Base-by-base conservation (phyloP, 2,329 filamentous ascomycete genomes). In the Neurospora crassa region DNA sequence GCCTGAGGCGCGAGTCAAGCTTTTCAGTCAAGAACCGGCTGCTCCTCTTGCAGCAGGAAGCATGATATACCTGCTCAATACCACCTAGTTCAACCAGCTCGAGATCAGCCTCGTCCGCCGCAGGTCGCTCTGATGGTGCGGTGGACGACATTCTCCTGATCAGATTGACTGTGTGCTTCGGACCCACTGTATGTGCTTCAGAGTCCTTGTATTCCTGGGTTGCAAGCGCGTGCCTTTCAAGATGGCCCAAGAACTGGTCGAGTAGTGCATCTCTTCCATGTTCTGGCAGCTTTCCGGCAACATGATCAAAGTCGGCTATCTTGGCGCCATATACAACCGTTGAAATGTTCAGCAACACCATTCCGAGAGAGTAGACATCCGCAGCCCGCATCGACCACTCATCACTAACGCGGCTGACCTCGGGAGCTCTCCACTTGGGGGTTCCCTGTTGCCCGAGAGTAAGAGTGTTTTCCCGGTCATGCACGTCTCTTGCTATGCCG, bases 351-450 rank as follows among this genome's bases (percentile, higher is more conserved):
- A 85, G 76, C 68, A 83, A 82, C 1, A 86, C 80, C 2, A 85
- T 77, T 0, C 84, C 84, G 2, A 86, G 80, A 1, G 83, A 84
- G 73, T 84, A 86, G 5, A 85, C 80, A 72, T 86, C 84, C 6
- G 83, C 84, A 1, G 82, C 77, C 72, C 83, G 80, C 83, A 85
- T 84, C 59, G 82, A 83, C 75, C 80, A 81, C 45, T 80, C 79
- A 16, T 80, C 77, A 20, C 80, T 74, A 5, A 76, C 76, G 34
- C 79, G 77, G 37, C 80, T 80, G 0, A 83, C 79, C 73, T 86
- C 84, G 0, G 84, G 84, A 0, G 83, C 83, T 12, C 80, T 80
- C 83, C 83, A 86, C 68, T 80, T 83, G 20, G 79, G 79, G 0
- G 84, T 84, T 1, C 82, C 82, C 4, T 81, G 80, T 11, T 77